Evolutionary conservation across 2,329 filamentous ascomycete species (phyloP).

Genomic region (Neofusicoccum umdonicola): DNA sequence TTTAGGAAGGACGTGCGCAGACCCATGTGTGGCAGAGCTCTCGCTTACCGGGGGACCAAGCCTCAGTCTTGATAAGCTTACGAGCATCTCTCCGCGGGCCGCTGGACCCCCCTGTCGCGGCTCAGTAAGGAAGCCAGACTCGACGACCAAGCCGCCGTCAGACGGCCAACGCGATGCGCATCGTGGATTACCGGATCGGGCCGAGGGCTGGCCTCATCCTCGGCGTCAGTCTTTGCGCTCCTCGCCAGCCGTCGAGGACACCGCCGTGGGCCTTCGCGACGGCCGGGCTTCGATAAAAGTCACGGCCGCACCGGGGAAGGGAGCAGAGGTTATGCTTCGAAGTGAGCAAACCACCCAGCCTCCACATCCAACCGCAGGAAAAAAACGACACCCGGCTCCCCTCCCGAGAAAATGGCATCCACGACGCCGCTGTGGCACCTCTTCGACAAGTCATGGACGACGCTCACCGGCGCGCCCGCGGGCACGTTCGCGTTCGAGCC

Average conservation of each 20-base stretch:
- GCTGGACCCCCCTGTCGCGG: not conserved
- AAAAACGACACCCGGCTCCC: not conserved
- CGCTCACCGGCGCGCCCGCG: conserved; percentile 36
- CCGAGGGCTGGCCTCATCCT: too few species aligned
- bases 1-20: not conserved
- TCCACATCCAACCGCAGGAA: not conserved
- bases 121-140: not conserved
- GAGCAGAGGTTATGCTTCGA: not conserved
- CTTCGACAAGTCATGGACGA: conserved; percentile 77
- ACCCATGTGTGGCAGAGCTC: not conserved
- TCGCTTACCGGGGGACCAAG: not conserved
- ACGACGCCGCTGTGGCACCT: conserved; percentile 68
- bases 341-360: not conserved
- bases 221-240: too few species aligned
- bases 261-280: too few species aligned
- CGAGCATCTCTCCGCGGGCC: not conserved
- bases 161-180: too few species aligned
- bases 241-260: too few species aligned
- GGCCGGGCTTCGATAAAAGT: too few species aligned
- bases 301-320: too few species aligned
- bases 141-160: not conserved
- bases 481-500: conserved; percentile 73
- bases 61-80: not conserved
- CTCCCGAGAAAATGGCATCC: not conserved
- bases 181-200: too few species aligned